Evolutionary conservation across 2,329 filamentous ascomycete genomes (phyloP), one percentile per base, ranked within the genome.

Genomic region (Lasiodiplodia theobromae): DNA sequence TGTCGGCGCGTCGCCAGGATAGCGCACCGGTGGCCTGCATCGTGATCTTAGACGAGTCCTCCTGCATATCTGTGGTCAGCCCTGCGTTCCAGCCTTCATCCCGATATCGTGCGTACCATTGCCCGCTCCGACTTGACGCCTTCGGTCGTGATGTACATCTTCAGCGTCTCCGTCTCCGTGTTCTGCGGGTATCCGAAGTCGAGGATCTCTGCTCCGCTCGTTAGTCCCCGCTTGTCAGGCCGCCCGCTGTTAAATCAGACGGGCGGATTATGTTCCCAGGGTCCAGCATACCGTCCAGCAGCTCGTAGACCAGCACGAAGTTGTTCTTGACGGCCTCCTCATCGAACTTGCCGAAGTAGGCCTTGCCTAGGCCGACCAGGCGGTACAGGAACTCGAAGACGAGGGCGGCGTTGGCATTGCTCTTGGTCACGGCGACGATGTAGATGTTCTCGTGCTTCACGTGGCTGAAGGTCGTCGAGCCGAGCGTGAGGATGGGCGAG

Each of bases 291-390:
- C 93, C 93, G 81, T 99, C 96, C 68, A 99, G 84, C 68, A 99
- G 87, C 86, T 99, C 96, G 82, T 99, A 99, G 49, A 99, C 94
- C 73, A 99, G 86, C 72, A 99, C 96, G 83, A 99, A 99, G 85
- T 99, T 99, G 84, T 97, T 98, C 90, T 99, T 99, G 75, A 99
- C 95, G 68, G 96, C 94, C 83, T 99, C 96, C 86, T 99, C 96
- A 77, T 99, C 96, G 78, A 99, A 97, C 82, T 98, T 98, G 78
- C 92, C 95, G 86, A 99, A 99, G 82, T 99, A 99, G 69, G 94
- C 93, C 83, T 92, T 94, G 52, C 96, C 96, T 72, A 99, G 85
- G 77, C 91, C 88, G 72, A 97, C 92, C 76, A 99, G 84, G 74
- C 94, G 89, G 84, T 98, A 98, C 71, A 99, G 85, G 78, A 99